phyloP scores from a whole-genome alignment of 1,284 basidiomycete species.

The Porogramme epimiltina region DNA sequence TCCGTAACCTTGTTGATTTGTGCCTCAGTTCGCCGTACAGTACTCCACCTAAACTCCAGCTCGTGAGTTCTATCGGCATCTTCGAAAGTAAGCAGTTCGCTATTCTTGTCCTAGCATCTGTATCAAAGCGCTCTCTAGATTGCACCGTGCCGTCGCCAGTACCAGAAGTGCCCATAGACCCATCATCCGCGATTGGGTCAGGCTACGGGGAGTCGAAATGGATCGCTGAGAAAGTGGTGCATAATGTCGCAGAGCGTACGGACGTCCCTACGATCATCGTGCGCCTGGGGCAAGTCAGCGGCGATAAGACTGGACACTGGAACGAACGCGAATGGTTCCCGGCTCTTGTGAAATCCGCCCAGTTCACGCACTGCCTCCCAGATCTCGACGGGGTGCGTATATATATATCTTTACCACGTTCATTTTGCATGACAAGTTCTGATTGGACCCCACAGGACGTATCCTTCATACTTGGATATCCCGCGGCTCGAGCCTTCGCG shows the following conservation, averaged over 20 bases:
- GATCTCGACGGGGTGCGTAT: slow-evolving; percentile 3
- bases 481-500: slow-evolving; percentile 20
- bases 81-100: slow-evolving; percentile 17
- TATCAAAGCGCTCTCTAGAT: not conserved
- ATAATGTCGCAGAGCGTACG: slow-evolving; percentile 20
- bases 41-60: slow-evolving; percentile 26
- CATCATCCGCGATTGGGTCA: slow-evolving; percentile 30
- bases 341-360: not conserved
- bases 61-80: slow-evolving; percentile 34
- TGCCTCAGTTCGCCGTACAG: slow-evolving; percentile 25
- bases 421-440: not conserved
- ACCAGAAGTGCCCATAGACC: slow-evolving; percentile 15
- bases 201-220: slow-evolving; percentile 45
- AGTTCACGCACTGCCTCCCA: not conserved
- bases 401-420: not conserved
- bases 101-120: too few species aligned
- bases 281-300: slow-evolving; percentile 46
- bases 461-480: slow-evolving; percentile 26
- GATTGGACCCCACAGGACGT: slow-evolving; percentile 7
- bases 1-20: slow-evolving; percentile 25
- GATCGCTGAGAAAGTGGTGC: slow-evolving; percentile 36
- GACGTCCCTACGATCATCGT: slow-evolving; percentile 33
- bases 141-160: slow-evolving; percentile 8
- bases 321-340: slow-evolving; percentile 47
- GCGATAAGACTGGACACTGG: slow-evolving; percentile 43